Evolutionary conservation across 164 flowering plant species (phyloP).

Genomic region (grape (Vitis vinifera)): DNA sequence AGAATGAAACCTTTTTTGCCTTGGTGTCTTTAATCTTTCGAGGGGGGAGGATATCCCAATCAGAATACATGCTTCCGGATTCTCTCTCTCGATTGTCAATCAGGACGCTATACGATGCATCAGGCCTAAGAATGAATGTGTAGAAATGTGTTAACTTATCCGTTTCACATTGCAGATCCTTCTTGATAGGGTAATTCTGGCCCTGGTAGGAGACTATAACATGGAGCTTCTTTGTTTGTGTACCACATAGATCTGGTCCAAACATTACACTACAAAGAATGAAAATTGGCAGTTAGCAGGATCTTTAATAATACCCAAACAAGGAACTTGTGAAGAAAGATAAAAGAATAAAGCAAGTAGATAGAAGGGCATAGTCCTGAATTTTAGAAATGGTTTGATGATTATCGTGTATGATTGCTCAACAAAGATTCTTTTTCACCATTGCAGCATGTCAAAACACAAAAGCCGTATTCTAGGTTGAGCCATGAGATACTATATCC

Average conservation of each 20-base stretch:
- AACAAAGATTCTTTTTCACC: no score
- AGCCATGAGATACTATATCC: no score
- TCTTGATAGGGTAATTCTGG: slow-evolving; percentile 80
- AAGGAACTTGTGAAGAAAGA: neutral
- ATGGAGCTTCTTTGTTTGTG: slow-evolving; percentile 89
- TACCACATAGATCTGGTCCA: slow-evolving; percentile 95
- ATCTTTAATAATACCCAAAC: neutral
- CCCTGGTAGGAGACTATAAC: slow-evolving; percentile 85
- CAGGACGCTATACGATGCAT: slow-evolving; percentile 75
- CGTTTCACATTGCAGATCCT: slow-evolving; percentile 88
- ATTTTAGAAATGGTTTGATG: no score
- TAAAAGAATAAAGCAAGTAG: no score
- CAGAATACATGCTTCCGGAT: slow-evolving; percentile 90
- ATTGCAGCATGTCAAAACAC: no score
- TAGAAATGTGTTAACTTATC: slow-evolving; percentile 92
- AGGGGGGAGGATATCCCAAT: slow-evolving; percentile 97
- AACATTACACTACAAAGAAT: slow-evolving; percentile 77
- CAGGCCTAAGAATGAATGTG: slow-evolving; percentile 91
- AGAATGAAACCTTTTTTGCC: slow-evolving; percentile 68
- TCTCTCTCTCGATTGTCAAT: slow-evolving; percentile 85
- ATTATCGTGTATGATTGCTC: no score
- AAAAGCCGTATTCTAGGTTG: no score
- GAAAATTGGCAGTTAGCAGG: neutral
- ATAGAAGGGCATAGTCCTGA: no score
- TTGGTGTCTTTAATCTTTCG: slow-evolving; percentile 66